Conservation (phyloP, 768 basidiomycete species). For the Suillus spraguei region DNA sequence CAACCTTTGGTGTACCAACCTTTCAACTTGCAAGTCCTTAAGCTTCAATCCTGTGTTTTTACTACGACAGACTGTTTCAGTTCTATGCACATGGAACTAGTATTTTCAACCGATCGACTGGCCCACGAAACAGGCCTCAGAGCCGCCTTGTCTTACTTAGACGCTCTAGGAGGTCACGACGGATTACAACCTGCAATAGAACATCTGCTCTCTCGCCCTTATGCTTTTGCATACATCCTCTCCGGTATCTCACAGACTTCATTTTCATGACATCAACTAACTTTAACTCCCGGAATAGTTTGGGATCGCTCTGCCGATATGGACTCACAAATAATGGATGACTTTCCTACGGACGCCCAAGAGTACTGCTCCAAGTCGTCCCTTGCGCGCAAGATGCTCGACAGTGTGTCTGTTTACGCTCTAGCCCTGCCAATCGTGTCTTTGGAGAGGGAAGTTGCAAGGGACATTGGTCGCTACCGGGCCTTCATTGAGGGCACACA, state of each 20-base stretch:
- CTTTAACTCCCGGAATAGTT: slow-evolving; percentile 13
- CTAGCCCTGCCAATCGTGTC: slow-evolving; percentile 24
- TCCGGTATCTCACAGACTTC: slow-evolving; percentile 24
- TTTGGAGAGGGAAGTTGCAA: slow-evolving; percentile 14
- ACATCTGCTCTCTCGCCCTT: slow-evolving; percentile 27
- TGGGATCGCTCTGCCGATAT: slow-evolving; percentile 19
- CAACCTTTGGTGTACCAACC: not conserved
- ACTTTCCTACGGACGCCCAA: slow-evolving; percentile 32
- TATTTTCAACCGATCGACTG: slow-evolving; percentile 12
- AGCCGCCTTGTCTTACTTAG: slow-evolving; percentile 18
- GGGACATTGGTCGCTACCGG: slow-evolving; percentile 21
- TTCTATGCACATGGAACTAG: not conserved
- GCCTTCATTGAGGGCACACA: slow-evolving; percentile 27
- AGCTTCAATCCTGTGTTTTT: not conserved
- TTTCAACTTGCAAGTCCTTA: not conserved
- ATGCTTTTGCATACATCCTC: slow-evolving; percentile 31
- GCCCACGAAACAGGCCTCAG: slow-evolving; percentile 21
- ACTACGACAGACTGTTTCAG: no score
- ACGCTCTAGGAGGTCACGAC: slow-evolving; percentile 17
- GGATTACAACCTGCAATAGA: slow-evolving; percentile 26
- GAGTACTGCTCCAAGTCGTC: slow-evolving; percentile 22
- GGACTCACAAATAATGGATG: slow-evolving; percentile 31
- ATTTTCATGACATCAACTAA: not conserved
- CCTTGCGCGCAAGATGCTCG: slow-evolving; percentile 23
- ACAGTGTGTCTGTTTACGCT: slow-evolving; percentile 25